These are phyloP conservation scores for Escallonia rubra DNA, from an alignment of 129 eudicot genomes.

Conservation along the genomic window DNA sequence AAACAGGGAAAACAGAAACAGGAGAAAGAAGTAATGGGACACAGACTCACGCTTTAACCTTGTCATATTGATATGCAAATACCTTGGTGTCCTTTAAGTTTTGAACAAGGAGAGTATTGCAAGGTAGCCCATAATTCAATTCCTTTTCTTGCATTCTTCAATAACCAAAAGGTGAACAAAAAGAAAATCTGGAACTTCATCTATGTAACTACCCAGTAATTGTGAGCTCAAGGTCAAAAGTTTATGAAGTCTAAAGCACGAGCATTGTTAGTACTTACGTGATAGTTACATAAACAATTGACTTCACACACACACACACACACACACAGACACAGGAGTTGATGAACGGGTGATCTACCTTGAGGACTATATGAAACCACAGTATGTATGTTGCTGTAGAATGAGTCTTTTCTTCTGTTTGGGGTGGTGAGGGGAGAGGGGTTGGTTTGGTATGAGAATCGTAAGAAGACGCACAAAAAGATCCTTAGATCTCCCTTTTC, in stretches of 20 bases:
- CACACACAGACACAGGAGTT: not conserved
- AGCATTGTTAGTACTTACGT: no score
- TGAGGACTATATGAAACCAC: not conserved
- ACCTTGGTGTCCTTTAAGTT: not conserved
- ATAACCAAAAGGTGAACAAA: not conserved
- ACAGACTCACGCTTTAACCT: not conserved
- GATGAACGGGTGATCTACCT: constrained; percentile 7
- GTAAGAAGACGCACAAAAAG: no score
- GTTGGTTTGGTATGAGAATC: no score
- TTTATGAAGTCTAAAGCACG: not conserved
- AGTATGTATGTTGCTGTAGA: not conserved
- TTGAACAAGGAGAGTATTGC: not conserved
- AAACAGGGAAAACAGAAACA: not conserved
- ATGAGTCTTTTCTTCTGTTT: no score
- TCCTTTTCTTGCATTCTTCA: not conserved
- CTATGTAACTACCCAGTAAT: not conserved
- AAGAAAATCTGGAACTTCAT: no score
- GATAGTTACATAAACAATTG: not conserved
- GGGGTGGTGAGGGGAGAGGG: no score
- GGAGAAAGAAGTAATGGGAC: not conserved
- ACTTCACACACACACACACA: not conserved
- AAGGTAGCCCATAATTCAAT: not conserved
- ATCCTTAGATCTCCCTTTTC: no score
- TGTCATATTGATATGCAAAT: not conserved
- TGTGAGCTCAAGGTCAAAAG: not conserved